Base-by-base conservation (phyloP, 2,329 filamentous ascomycete genomes). In the Neonectria magnoliae region DNA sequence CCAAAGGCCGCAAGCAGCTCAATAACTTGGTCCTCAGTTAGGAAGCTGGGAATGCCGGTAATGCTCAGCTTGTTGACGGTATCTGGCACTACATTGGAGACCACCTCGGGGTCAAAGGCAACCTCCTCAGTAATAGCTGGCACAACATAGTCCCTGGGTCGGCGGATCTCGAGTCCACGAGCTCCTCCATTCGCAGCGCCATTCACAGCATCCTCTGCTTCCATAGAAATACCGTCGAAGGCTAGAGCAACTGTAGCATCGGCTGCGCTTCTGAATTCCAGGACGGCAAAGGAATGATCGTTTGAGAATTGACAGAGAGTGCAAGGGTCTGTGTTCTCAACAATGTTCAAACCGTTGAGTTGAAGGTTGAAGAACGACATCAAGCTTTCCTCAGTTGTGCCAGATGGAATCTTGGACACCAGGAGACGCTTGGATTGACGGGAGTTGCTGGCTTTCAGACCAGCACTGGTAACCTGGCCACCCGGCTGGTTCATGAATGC, bases 141-240 rank as follows among this genome's bases (percentile, higher is more conserved):
- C 57, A 97, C 94, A 72, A 98, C 97, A 79, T 98, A 99, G 79
- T 99, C 96, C 81, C 97, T 98, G 45, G 97, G 97, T 50, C 96
- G 89, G 68, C 90, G 90, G 71, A 98, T 93, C 38, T 89, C 85
- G 42, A 98, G 84, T 7, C 91, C 91, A 51, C 81, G 77, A 22
- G 82, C 84, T 3, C 82, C 82, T 57, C 89, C 87, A 31, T 84
- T 79, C 22, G 82, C 81, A 1, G 82, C 81, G 58, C 89, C 87
- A 38, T 84, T 80, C 29, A 81, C 81, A 58, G 83, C 80, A 69
- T 91, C 88, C 57, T 90, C 88, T 4, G 92, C 88, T 67, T 93
- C 91, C 92, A 98, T 98, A 9, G 88, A 87, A 65, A 96, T 94
- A 31, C 95, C 94, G 72, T 98, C 94, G 58, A 98, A 83, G 0